A percentile compares a stretch with the other conserved stretches of the same genome.
Evolutionary conservation across 805 yeast genomes (phyloP).

Genomic region (Jamesozyma jinghongensis): DNA sequence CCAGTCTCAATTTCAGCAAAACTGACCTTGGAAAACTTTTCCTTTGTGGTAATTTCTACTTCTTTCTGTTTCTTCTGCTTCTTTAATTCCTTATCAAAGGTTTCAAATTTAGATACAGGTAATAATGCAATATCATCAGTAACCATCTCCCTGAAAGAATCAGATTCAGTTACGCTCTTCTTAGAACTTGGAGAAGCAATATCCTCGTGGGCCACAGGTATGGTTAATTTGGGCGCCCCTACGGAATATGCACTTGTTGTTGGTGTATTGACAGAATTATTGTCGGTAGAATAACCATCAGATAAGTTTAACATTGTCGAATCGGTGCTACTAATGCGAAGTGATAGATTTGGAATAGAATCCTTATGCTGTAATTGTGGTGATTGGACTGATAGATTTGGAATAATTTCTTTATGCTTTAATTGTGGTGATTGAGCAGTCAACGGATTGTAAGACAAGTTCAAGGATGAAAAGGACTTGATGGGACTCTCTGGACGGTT

Average conservation of each 20-base stretch:
- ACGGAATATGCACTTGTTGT: background rate
- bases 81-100: constrained; percentile 24
- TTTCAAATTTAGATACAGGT: constrained; percentile 16
- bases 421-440: constrained; percentile 7
- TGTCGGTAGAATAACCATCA: background rate
- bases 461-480: constrained; percentile 7
- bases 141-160: constrained; percentile 8
- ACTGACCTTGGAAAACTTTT: constrained; percentile 29
- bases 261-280: background rate
- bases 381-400: constrained; percentile 9
- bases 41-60: constrained; percentile 6
- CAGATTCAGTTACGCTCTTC: constrained; percentile 2
- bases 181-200: too few relatives aligned
- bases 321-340: constrained; percentile 14
- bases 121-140: constrained; percentile 5
- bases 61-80: constrained; percentile 6
- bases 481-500: constrained; percentile 7
- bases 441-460: constrained; percentile 1
- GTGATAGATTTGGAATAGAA: constrained; percentile 8
- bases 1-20: constrained; percentile 40
- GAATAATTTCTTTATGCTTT: constrained; percentile 2
- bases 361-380: background rate
- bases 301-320: constrained; percentile 5
- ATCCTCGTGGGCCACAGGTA: too few relatives aligned
- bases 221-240: too few relatives aligned